phyloP scores from a whole-genome alignment of 2,329 filamentous ascomycete genomes.

The Fusarium sp. region DNA sequence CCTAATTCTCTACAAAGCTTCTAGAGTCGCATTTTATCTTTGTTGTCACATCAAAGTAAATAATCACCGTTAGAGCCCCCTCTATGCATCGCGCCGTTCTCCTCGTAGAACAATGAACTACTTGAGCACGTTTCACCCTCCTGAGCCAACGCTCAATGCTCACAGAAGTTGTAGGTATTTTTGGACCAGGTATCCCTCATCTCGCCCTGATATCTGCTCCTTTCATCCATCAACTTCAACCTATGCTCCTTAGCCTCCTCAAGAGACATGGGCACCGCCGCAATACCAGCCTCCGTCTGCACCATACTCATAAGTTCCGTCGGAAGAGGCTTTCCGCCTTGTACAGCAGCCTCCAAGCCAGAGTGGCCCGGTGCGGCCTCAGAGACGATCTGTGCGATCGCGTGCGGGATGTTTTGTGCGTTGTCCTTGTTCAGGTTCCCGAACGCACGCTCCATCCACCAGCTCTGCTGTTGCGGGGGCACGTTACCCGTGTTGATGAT shows the following conservation, averaged over 20 bases:
- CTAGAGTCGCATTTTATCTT: no score
- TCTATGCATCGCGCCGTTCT: no score
- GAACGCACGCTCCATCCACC: conserved; percentile 49
- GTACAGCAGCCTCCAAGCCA: conserved; percentile 4
- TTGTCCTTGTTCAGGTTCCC: background rate
- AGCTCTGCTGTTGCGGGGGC: conserved; percentile 53
- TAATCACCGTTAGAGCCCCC: no score
- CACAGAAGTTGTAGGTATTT: conserved; percentile 32
- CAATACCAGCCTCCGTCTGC: background rate
- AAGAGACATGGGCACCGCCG: conserved; percentile 27
- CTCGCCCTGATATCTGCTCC: background rate
- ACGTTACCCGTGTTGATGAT: conserved; percentile 55
- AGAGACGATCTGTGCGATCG: conserved; percentile 10
- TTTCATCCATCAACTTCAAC: conserved; percentile 29
- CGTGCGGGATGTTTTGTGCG: background rate
- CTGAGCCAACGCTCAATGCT: conserved; percentile 21
- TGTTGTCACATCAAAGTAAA: no score
- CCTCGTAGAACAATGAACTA: no score
- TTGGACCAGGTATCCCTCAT: background rate
- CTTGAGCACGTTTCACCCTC: no score
- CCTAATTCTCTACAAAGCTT: no score
- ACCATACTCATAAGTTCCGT: conserved; percentile 35
- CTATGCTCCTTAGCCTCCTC: conserved; percentile 38
- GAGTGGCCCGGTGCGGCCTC: background rate
- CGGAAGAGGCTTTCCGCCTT: background rate